A percentile compares a stretch with the other conserved stretches of the same genome.
These are phyloP conservation scores for Claviceps maximensis DNA, from an alignment of 2,329 filamentous ascomycete species.

Conservation along the genomic window DNA sequence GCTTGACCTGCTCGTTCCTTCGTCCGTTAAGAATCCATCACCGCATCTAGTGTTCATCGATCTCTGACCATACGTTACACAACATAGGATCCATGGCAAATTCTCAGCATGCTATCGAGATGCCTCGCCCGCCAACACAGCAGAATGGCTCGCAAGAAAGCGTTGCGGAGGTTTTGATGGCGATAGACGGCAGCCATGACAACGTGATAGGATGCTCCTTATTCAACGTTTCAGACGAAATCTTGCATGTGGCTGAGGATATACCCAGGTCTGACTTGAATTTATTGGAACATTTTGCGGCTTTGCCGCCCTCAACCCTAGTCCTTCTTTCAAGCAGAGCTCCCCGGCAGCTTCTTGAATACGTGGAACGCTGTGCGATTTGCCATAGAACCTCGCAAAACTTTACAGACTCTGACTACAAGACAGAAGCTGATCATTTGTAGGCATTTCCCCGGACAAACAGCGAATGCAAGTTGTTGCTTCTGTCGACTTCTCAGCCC, in stretches of 20 bases:
- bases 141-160: not conserved
- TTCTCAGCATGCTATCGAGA: not conserved
- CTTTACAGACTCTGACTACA: slow-evolving; percentile 6
- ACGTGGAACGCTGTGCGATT: slow-evolving; percentile 2
- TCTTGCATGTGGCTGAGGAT: slow-evolving; percentile 66
- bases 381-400: not conserved
- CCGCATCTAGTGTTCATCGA: too few species aligned
- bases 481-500: slow-evolving; percentile 4
- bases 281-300: slow-evolving; percentile 47
- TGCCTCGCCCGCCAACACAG: not conserved
- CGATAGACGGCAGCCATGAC: slow-evolving; percentile 59
- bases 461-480: not conserved
- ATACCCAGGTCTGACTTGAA: slow-evolving; percentile 55
- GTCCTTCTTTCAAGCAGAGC: slow-evolving; percentile 38
- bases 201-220: slow-evolving; percentile 72
- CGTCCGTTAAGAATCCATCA: too few species aligned
- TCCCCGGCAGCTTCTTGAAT: slow-evolving; percentile 24
- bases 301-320: slow-evolving; percentile 41
- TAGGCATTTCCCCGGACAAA: not conserved
- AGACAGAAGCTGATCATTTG: slow-evolving; percentile 10
- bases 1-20: too few species aligned
- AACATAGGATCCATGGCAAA: not conserved
- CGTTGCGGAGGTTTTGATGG: slow-evolving; percentile 56
- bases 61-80: not conserved
- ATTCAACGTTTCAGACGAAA: slow-evolving; percentile 58